Conservation (phyloP, 164 flowering plant genomes). For the Macadamia integrifolia region DNA sequence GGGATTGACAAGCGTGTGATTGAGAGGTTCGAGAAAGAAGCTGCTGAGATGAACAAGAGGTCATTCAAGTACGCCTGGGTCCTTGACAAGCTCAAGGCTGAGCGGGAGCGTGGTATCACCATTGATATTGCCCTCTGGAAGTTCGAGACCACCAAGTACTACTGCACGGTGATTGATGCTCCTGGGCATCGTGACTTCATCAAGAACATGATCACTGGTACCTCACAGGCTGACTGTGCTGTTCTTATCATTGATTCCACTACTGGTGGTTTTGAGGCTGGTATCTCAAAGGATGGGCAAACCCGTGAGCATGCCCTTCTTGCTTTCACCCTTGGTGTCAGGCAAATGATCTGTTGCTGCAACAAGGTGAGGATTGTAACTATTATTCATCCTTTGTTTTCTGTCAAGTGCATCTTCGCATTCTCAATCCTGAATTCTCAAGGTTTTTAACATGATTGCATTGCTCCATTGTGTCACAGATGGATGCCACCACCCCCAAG, state of each 20-base stretch:
- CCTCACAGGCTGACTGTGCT: slow-evolving; percentile 84
- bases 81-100: slow-evolving; percentile 81
- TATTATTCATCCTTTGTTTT: not conserved
- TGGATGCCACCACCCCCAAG: slow-evolving; percentile 76
- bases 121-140: slow-evolving; percentile 83
- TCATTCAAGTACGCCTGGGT: slow-evolving; percentile 90
- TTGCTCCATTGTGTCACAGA: slow-evolving; percentile 18
- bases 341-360: slow-evolving; percentile 81
- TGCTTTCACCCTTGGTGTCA: slow-evolving; percentile 77
- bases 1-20: slow-evolving; percentile 92
- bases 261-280: slow-evolving; percentile 88
- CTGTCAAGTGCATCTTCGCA: not conserved
- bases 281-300: slow-evolving; percentile 88
- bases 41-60: slow-evolving; percentile 91
- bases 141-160: slow-evolving; percentile 81
- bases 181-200: slow-evolving; percentile 85
- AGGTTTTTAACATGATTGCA: not conserved
- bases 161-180: slow-evolving; percentile 87
- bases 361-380: slow-evolving; percentile 44
- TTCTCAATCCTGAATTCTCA: not conserved
- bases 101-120: slow-evolving; percentile 86
- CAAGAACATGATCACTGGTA: slow-evolving; percentile 87
- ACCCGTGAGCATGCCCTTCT: slow-evolving; percentile 84
- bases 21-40: slow-evolving; percentile 84
- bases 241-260: slow-evolving; percentile 77